These are phyloP conservation scores for Ceratorhiza oryzae-sativae DNA, from an alignment of 1,284 basidiomycete genomes.

Conservation along the genomic window DNA sequence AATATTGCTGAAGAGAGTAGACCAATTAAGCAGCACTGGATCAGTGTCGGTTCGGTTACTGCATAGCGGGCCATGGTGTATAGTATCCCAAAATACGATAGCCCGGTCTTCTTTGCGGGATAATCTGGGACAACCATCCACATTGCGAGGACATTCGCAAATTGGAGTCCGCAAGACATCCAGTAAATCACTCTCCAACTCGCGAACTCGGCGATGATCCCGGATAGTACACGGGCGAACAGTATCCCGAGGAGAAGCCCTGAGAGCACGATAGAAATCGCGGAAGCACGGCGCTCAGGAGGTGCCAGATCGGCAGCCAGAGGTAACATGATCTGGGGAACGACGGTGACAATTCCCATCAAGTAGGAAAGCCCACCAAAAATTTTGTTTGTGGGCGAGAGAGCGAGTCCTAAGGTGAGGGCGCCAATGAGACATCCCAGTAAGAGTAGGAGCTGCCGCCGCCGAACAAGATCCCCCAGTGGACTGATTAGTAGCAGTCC, in stretches of 20 bases:
- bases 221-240: conserved; percentile 69
- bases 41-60: conserved; percentile 70
- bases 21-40: conserved; percentile 67
- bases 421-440: conserved; percentile 56
- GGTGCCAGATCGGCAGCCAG: conserved; percentile 72
- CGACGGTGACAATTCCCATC: conserved; percentile 62
- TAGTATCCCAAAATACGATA: conserved; percentile 68
- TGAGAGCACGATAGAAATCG: conserved; percentile 70
- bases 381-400: conserved; percentile 58
- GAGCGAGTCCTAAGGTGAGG: conserved; percentile 64
- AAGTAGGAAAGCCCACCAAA: conserved; percentile 67
- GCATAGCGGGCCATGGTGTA: conserved; percentile 71
- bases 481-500: conserved; percentile 72
- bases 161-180: conserved; percentile 66
- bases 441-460: conserved; percentile 62
- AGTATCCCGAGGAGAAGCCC: conserved; percentile 76
- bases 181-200: conserved; percentile 73
- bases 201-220: conserved; percentile 67
- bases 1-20: conserved; percentile 66
- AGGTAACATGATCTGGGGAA: conserved; percentile 60
- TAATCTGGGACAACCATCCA: conserved; percentile 73
- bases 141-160: conserved; percentile 58
- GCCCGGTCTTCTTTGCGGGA: conserved; percentile 61
- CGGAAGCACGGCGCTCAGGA: conserved; percentile 65
- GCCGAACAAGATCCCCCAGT: conserved; percentile 68